These are phyloP conservation scores for Aspergillus floridensis DNA, from an alignment of 2,329 filamentous ascomycete genomes.

Conservation along the genomic window DNA sequence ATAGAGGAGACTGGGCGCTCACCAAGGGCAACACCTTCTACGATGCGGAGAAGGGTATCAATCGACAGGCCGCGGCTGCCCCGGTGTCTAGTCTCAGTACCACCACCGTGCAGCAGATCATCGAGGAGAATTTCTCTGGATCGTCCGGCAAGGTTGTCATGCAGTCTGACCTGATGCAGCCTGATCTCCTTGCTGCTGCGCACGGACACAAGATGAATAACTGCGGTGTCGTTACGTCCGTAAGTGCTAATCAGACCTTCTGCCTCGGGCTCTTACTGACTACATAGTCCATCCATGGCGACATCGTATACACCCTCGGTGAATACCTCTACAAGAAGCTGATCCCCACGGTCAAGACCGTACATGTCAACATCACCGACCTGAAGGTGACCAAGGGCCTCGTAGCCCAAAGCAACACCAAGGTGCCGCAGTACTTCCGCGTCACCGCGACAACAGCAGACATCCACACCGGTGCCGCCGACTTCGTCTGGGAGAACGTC, in stretches of 20 bases:
- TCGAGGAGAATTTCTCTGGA: conserved; percentile 34
- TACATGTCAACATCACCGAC: conserved; percentile 40
- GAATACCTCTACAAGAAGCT: conserved; percentile 21
- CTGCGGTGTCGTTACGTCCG: conserved; percentile 45
- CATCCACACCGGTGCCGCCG: background rate
- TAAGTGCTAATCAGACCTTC: conserved; percentile 28
- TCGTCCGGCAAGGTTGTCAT: conserved; percentile 33
- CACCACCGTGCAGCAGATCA: conserved; percentile 24
- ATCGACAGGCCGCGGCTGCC: too few relatives aligned
- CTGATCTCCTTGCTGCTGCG: conserved; percentile 38
- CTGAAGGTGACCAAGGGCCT: conserved; percentile 55
- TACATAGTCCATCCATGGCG: conserved; percentile 23
- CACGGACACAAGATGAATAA: conserved; percentile 48
- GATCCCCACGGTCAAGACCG: conserved; percentile 11
- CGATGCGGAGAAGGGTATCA: conserved; percentile 33
- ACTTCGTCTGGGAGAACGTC: conserved; percentile 8
- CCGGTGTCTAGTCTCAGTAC: too few relatives aligned
- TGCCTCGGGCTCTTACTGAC: background rate
- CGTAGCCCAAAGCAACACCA: conserved; percentile 39
- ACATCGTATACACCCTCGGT: conserved; percentile 28
- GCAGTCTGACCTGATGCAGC: conserved; percentile 43
- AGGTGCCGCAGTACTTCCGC: conserved; percentile 9
- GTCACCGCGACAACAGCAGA: conserved; percentile 5
- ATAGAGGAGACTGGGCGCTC: conserved; percentile 69
- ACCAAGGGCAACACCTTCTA: conserved; percentile 53